Percentiles rank a stretch among this genome's conserved stretches.
Conservation (phyloP, 371 early-diverging fungal species). For the Phascolomyces articulosus region DNA sequence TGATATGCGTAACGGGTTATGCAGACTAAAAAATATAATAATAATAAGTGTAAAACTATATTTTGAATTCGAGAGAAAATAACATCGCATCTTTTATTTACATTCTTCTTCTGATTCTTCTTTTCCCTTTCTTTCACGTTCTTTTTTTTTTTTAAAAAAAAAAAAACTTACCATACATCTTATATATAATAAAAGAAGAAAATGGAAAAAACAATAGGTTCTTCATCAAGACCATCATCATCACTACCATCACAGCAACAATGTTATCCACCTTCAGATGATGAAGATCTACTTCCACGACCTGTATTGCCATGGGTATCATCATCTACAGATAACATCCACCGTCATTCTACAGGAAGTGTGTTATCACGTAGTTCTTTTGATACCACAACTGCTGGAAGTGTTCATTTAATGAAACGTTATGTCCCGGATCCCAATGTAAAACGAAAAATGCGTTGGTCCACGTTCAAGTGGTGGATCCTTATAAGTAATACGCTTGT, state of each 20-base stretch:
- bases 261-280: not conserved
- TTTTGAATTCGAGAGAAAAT: no score
- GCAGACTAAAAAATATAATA: no score
- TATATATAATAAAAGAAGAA: no score
- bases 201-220: no score
- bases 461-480: conserved; percentile 54
- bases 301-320: conserved; percentile 49
- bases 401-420: conserved; percentile 40
- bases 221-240: not conserved
- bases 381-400: not conserved
- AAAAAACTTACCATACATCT: no score
- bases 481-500: conserved; percentile 57
- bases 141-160: no score
- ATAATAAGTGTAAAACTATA: no score
- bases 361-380: conserved; percentile 12
- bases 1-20: no score
- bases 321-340: conserved; percentile 22
- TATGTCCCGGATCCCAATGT: conserved; percentile 27
- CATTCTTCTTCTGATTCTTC: no score
- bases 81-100: no score
- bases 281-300: conserved; percentile 26
- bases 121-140: no score
- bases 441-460: conserved; percentile 54
- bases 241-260: not conserved
- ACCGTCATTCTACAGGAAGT: conserved; percentile 26